A percentile compares a stretch with the other conserved stretches of the same genome.
Conservation (phyloP, 176 grass and related monocot genomes). For the Triticum turgidum region DNA sequence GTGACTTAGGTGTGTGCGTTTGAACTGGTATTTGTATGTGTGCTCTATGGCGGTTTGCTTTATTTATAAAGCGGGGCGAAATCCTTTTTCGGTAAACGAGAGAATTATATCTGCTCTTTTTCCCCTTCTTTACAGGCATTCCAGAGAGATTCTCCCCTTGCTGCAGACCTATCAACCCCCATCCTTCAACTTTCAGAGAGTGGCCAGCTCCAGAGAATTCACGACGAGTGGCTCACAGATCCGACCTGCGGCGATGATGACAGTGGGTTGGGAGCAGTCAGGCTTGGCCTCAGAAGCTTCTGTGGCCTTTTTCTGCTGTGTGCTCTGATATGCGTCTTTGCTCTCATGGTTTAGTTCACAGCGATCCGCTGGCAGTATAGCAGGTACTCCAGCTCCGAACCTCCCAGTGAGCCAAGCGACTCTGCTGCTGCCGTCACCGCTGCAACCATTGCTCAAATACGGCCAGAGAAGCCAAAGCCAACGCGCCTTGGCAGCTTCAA, state of each 20-base stretch:
- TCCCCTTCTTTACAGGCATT: conserved; percentile 56
- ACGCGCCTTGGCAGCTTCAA: conserved; percentile 58
- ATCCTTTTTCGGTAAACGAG: background rate
- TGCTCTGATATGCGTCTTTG: conserved; percentile 50
- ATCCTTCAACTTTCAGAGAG: conserved; percentile 88
- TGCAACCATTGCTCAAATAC: background rate
- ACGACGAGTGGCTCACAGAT: conserved; percentile 58
- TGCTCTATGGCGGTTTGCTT: too few species aligned
- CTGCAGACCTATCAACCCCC: conserved; percentile 74
- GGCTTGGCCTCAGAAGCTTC: conserved; percentile 68
- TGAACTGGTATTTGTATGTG: too few species aligned
- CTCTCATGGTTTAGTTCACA: conserved; percentile 51
- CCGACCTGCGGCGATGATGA: conserved; percentile 50
- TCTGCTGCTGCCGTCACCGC: background rate
- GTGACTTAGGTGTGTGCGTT: too few species aligned
- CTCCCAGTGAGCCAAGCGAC: background rate
- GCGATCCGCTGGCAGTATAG: conserved; percentile 53
- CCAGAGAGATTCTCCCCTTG: conserved; percentile 84
- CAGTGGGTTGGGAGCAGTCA: conserved; percentile 40
- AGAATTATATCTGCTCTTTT: conserved; percentile 13
- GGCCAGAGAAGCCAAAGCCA: background rate
- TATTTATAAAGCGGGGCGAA: too few species aligned
- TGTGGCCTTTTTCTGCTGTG: conserved; percentile 83
- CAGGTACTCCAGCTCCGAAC: conserved; percentile 34
- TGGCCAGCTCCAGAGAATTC: conserved; percentile 81